These are phyloP conservation scores for Cadophora gregata DNA, from an alignment of 2,329 filamentous ascomycete species.

Conservation along the genomic window DNA sequence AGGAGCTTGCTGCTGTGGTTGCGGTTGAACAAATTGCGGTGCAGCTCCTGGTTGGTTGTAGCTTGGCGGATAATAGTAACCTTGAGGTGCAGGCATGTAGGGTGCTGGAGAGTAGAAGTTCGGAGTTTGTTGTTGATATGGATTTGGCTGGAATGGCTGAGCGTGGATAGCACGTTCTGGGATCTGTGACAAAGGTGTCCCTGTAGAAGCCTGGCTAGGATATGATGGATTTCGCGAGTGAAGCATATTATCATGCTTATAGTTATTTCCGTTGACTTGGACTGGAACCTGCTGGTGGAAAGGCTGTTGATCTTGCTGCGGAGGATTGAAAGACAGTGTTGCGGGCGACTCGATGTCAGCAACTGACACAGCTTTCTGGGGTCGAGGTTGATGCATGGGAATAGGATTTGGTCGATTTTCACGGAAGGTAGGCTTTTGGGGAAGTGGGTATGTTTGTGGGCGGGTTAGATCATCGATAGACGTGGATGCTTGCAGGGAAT, in stretches of 20 bases:
- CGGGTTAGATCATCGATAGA: constrained; percentile 51
- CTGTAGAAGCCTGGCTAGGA: constrained; percentile 71
- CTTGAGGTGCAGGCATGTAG: constrained; percentile 62
- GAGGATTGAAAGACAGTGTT: constrained; percentile 58
- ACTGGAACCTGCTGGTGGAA: constrained; percentile 95
- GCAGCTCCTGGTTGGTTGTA: constrained; percentile 48
- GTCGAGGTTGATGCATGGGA: constrained; percentile 92
- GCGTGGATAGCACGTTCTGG: constrained; percentile 92
- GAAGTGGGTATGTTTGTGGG: constrained; percentile 62
- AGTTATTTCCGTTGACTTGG: constrained; percentile 66
- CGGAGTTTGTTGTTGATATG: constrained; percentile 59
- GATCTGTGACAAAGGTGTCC: constrained; percentile 88
- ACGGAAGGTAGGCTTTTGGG: constrained; percentile 62
- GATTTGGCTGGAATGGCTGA: constrained; percentile 82
- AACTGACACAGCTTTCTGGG: constrained; percentile 92
- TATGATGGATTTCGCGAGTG: constrained; percentile 74
- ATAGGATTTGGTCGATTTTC: constrained; percentile 60
- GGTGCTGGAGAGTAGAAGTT: constrained; percentile 58
- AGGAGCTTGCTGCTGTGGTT: constrained; percentile 41
- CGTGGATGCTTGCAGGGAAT: constrained; percentile 27
- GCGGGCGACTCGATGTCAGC: constrained; percentile 87
- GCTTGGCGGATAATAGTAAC: constrained; percentile 72
- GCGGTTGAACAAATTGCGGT: constrained; percentile 39
- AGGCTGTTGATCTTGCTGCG: constrained; percentile 76
- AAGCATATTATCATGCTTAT: constrained; percentile 55